A percentile compares a stretch with the other conserved stretches of the same genome.
These are phyloP conservation scores for Jackrogersella minutella DNA, from an alignment of 495 filamentous ascomycete species.

Conservation along the genomic window DNA sequence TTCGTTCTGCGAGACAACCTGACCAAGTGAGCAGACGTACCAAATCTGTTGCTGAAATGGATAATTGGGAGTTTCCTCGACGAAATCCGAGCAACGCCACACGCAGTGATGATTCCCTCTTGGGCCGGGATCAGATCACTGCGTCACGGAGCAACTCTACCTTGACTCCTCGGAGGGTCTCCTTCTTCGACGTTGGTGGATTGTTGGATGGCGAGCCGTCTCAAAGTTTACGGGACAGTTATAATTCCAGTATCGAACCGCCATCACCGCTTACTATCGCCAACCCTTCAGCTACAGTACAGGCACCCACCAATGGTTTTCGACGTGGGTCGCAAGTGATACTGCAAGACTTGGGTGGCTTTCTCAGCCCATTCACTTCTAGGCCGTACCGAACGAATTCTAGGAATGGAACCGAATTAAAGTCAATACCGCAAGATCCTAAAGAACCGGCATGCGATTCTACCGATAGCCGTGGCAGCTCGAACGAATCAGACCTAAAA, in stretches of 20 bases:
- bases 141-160: constrained; percentile 47
- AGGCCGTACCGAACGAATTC: constrained; percentile 38
- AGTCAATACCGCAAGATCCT: constrained; percentile 49
- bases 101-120: constrained; percentile 48
- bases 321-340: constrained; percentile 60
- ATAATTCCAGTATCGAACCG: constrained; percentile 44
- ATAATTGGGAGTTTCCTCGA: constrained; percentile 51
- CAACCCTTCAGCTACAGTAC: constrained; percentile 45
- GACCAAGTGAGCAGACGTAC: constrained; percentile 22
- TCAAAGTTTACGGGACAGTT: constrained; percentile 47
- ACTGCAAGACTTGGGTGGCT: constrained; percentile 67
- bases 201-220: constrained; percentile 59
- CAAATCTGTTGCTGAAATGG: constrained; percentile 48
- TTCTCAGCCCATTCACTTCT: constrained; percentile 48
- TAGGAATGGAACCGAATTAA: constrained; percentile 45
- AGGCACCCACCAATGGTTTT: constrained; percentile 46
- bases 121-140: constrained; percentile 30
- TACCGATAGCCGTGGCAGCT: constrained; percentile 33
- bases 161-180: constrained; percentile 59
- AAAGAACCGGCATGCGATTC: constrained; percentile 31
- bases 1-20: constrained; percentile 46
- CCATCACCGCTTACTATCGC: constrained; percentile 37
- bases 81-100: constrained; percentile 35
- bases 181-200: constrained; percentile 77
- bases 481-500: constrained; percentile 58